These are phyloP conservation scores for Trametes punicea DNA, from an alignment of 768 basidiomycete genomes.

Conservation along the genomic window DNA sequence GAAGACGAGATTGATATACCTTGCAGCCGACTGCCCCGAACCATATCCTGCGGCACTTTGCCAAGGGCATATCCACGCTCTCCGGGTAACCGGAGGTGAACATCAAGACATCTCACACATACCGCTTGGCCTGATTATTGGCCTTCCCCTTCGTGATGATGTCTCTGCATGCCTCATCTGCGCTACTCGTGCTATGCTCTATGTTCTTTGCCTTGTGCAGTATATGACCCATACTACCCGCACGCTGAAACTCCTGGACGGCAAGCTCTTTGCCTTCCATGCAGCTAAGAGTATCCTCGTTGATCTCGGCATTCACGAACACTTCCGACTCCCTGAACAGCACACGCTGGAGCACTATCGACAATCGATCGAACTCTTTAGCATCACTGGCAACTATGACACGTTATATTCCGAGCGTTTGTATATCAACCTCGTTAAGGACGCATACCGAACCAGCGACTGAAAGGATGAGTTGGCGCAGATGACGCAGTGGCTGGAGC, in stretches of 20 bases:
- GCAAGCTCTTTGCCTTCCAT: conserved; percentile 25
- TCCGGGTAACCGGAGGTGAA: conserved; percentile 25
- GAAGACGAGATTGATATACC: conserved; percentile 18
- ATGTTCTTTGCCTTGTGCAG: conserved; percentile 28
- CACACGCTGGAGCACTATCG: conserved; percentile 23
- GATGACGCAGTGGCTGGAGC: conserved; percentile 19
- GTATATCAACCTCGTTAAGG: conserved; percentile 43
- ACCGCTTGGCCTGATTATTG: conserved; percentile 22
- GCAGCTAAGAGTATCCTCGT: conserved; percentile 24
- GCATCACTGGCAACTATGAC: conserved; percentile 24
- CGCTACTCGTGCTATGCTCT: conserved; percentile 21
- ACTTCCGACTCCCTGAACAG: conserved; percentile 27
- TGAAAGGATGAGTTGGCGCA: conserved; percentile 16
- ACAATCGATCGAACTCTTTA: conserved; percentile 17
- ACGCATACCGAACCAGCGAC: conserved; percentile 22
- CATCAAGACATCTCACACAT: conserved; percentile 25
- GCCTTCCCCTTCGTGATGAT: conserved; percentile 11
- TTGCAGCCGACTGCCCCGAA: conserved; percentile 22
- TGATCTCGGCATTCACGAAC: conserved; percentile 18
- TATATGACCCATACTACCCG: conserved; percentile 23
- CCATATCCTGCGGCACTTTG: conserved; percentile 23
- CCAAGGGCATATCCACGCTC: conserved; percentile 22
- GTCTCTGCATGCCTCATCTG: conserved; percentile 12
- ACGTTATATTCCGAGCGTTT: conserved; percentile 30
- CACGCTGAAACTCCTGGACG: conserved; percentile 1